These are phyloP conservation scores for Naganishia onofrii DNA, from an alignment of 768 basidiomycete genomes.

Conservation along the genomic window DNA sequence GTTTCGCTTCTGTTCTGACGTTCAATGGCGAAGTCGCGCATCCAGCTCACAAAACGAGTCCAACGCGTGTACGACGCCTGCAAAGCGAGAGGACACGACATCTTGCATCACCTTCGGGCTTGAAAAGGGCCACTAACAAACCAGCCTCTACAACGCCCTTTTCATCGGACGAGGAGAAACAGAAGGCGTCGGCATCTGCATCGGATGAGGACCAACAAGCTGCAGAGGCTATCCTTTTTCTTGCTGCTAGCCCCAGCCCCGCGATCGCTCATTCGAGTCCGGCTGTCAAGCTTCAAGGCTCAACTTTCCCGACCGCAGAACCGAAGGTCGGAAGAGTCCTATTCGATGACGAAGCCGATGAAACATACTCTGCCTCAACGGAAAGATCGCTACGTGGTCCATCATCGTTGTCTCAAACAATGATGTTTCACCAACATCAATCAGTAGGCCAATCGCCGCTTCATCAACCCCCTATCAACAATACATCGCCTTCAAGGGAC, in stretches of 20 bases:
- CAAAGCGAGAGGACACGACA: background rate
- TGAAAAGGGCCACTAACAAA: background rate
- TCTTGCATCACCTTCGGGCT: conserved; percentile 1
- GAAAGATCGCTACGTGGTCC: background rate
- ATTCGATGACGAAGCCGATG: conserved; percentile 7
- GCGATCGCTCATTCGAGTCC: conserved; percentile 24
- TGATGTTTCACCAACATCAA: conserved; percentile 2
- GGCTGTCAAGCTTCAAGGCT: background rate
- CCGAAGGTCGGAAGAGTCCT: conserved; percentile 1
- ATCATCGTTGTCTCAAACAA: background rate
- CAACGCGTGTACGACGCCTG: conserved; percentile 5
- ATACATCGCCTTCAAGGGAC: conserved; percentile 11
- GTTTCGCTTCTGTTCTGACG: conserved; percentile 5
- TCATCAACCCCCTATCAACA: conserved; percentile 20
- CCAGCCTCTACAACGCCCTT: background rate
- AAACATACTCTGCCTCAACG: background rate
- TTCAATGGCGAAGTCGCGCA: background rate
- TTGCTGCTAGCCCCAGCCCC: conserved; percentile 45
- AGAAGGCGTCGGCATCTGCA: conserved; percentile 8
- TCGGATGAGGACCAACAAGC: conserved; percentile 48
- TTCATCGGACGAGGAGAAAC: conserved; percentile 16
- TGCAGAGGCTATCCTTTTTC: conserved; percentile 50
- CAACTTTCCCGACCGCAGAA: background rate
- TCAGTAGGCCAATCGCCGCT: conserved; percentile 5
- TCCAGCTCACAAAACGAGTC: background rate